Base-by-base conservation (phyloP, 352 stramenopile species). In the Pythium chondricola region DNA sequence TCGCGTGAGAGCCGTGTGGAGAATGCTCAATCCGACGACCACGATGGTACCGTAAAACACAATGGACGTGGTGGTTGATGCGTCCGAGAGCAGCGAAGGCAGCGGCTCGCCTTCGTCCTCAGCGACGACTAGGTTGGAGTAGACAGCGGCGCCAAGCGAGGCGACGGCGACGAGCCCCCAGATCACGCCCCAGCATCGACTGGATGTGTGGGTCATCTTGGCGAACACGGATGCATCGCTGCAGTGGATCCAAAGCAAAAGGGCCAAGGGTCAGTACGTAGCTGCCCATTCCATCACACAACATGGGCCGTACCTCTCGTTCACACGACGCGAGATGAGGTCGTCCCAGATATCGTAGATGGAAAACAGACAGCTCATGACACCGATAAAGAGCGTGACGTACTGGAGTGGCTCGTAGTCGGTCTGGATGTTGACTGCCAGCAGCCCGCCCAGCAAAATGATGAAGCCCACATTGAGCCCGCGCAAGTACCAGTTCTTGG, bases 291-390 rank as follows among this genome's bases (percentile, higher is more conserved):
- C 7, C 20, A 21, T 29, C 18, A 30, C 13, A 52, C 8, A 55
- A 30, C 18, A 40, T 25, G 30, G 2, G 26, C n/a, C 11, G 4
- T 38, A 75, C 65, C 65, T 94, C 40, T 91, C 81, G 54, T 94
- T 91, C 16, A 93, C 71, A 30, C 85, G 77, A 18, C 85, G 81
- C 31, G 79, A 88, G 66, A 95, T 93, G 58, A 95, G 77, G 53
- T 95, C 85, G 63, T 95, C 85, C 71, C 79, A 94, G 42, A 94
- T 94, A 59, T 95, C 85, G 58, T 95, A 95, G 51, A 95, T 83
- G 21, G 83, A 92, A 59, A 94, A 95, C 48, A 93, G 74, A 47
- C 85, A 92, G 71, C 81, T 93, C 85, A 95, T 95, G 69, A 93
- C 83, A 32, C 85, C 85, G 16, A 95, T 50, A 44, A 95, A 92